phyloP scores from a whole-genome alignment of 192 early-diverging fungal species.

The Coemansia sp. region DNA sequence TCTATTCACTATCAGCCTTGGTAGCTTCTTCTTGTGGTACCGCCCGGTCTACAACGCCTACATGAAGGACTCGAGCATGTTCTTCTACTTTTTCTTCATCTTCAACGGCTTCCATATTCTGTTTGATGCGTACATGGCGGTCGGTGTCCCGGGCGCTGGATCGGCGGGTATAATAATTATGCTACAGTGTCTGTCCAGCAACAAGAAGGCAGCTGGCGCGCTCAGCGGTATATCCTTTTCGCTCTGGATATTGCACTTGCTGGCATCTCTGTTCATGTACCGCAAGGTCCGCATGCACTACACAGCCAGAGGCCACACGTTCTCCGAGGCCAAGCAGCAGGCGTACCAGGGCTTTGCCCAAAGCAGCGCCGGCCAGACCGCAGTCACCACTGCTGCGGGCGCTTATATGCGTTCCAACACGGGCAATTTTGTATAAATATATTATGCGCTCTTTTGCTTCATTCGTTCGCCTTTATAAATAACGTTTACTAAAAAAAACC shows the following conservation, averaged over 20 bases:
- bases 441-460: not conserved
- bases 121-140: conserved; percentile 82
- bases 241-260: conserved; percentile 67
- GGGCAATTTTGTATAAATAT: conserved; percentile 36
- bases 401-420: conserved; percentile 52
- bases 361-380: conserved; percentile 55
- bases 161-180: conserved; percentile 81
- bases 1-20: conserved; percentile 73
- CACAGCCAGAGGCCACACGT: conserved; percentile 69
- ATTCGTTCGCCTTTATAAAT: not conserved
- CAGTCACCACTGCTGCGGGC: conserved; percentile 34
- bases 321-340: conserved; percentile 70
- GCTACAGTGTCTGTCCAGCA: conserved; percentile 68
- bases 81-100: conserved; percentile 83
- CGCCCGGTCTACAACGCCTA: conserved; percentile 87
- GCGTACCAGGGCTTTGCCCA: conserved; percentile 62
- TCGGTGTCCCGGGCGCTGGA: conserved; percentile 83
- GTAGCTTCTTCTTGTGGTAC: conserved; percentile 87
- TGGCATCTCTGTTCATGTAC: conserved; percentile 64
- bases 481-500: not conserved
- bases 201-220: conserved; percentile 69
- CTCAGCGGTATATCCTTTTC: conserved; percentile 65
- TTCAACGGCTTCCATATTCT: conserved; percentile 86
- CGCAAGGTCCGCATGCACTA: conserved; percentile 68
- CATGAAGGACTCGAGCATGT: conserved; percentile 84